Base-by-base conservation (phyloP, 2,329 filamentous ascomycete genomes). In the Neonectria coccinea region DNA sequence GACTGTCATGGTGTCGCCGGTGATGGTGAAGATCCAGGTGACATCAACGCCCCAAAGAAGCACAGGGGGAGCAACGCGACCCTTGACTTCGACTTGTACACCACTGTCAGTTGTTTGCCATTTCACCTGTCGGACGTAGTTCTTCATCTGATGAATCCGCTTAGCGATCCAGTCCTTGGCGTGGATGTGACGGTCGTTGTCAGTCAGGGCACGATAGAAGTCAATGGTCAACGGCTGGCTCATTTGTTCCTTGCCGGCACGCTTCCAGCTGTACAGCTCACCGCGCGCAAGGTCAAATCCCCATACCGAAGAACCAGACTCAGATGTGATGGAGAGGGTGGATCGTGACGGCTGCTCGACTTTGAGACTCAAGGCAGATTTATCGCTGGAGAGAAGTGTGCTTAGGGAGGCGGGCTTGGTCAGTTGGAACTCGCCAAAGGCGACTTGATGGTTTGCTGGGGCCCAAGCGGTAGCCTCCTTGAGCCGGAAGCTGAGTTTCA, bases 201-300 rank as follows among this genome's bases (percentile, higher is more conserved):
- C 88, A 0, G 89, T 91, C 41, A 85, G 81, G 0, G 90, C 86
- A 42, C 89, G 88, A 80, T 89, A 91, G 74, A 92, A 86, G 66
- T 83, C 82, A 44, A 89, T 79, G 2, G 77, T 67, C 2, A 84
- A 70, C 1, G 84, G 82, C 31, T 80, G 73, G 4, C 80, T 81
- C 53, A 87, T 78, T 29, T 85, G 71, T 67, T 84, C 83, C 3
- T 68, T 59, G 3, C 64, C 56, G 2, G 74, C 68, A 12, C 82
- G 77, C 12, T 74, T 78, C 77, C 85, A 82, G 56, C 78, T 83
- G 5, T 73, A 74, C 11, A 86, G 74, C 2, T 73, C 75, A 41
- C 85, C 85, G 2, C 74, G 75, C 2, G 77, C 71, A 14, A 81
- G 78, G 59, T 85, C 79, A 57, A 87, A 80, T 39, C 77, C 77